A percentile compares a stretch with the other conserved stretches of the same genome.
phyloP scores from a whole-genome alignment of 106 monocot genomes.

The Hemerocallis citrina region DNA sequence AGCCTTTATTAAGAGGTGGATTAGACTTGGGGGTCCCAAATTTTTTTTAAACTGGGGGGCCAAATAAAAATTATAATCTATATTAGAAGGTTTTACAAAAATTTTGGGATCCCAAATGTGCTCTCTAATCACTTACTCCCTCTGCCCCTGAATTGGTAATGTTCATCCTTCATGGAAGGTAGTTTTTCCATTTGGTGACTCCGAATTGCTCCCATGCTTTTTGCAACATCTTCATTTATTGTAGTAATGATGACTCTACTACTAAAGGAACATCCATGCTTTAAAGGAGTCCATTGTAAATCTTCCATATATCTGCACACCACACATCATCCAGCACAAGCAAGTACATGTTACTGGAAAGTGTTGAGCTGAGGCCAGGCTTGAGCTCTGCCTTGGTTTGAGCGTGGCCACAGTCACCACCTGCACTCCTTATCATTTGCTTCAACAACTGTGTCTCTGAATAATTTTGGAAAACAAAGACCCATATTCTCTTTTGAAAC shows the following conservation, averaged over 20 bases:
- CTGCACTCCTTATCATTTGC: constrained; percentile 12
- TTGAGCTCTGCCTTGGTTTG: constrained; percentile 6
- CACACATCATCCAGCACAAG: constrained; percentile 39
- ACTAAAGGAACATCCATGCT: not conserved
- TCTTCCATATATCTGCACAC: constrained; percentile 16
- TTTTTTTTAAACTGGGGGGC: too few species aligned
- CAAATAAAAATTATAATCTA: too few species aligned
- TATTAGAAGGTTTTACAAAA: too few species aligned
- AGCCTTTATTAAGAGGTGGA: too few species aligned
- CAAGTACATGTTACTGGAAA: constrained; percentile 6
- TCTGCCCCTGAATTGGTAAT: too few species aligned
- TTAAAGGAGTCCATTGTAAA: not conserved
- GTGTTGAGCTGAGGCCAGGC: not conserved
- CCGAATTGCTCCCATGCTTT: constrained; percentile 1
- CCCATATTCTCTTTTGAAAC: constrained; percentile 10
- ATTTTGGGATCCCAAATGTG: too few species aligned
- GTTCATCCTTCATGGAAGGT: constrained; percentile 18
- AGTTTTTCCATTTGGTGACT: constrained; percentile 13
- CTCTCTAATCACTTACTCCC: too few species aligned
- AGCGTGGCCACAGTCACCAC: constrained; percentile 2
- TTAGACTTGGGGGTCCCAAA: too few species aligned
- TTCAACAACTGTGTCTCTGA: constrained; percentile 14
- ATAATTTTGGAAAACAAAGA: constrained; percentile 12
- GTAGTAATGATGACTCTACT: constrained; percentile 15
- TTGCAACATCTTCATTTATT: constrained; percentile 7